Conservation (phyloP, 768 basidiomycete genomes). For the Leccinellum albellum region DNA sequence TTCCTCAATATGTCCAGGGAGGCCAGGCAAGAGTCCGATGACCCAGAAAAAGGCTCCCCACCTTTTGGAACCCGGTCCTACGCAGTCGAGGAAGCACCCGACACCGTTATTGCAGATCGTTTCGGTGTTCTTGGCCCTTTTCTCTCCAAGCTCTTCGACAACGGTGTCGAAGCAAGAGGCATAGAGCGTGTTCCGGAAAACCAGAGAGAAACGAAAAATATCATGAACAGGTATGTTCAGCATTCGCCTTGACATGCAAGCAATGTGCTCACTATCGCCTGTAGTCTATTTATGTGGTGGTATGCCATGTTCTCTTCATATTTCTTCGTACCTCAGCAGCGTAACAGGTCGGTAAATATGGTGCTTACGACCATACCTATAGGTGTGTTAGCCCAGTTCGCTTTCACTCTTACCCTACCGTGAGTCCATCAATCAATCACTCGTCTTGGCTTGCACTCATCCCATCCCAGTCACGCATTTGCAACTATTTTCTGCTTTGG, state of each 20-base stretch:
- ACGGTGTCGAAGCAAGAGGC: slow-evolving; percentile 51
- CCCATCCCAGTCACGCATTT: slow-evolving; percentile 35
- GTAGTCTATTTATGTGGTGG: slow-evolving; percentile 47
- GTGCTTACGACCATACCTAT: slow-evolving; percentile 48
- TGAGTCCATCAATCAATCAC: slow-evolving; percentile 21
- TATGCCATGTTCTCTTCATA: slow-evolving; percentile 6
- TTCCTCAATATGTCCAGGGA: slow-evolving; percentile 6
- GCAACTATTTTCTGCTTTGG: slow-evolving; percentile 46
- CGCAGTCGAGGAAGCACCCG: slow-evolving; percentile 25
- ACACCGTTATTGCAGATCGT: slow-evolving; percentile 25
- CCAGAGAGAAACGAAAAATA: slow-evolving; percentile 41
- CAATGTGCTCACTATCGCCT: neutral
- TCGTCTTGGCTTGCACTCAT: neutral
- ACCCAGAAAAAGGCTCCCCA: slow-evolving; percentile 18
- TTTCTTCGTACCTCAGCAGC: neutral
- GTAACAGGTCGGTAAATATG: slow-evolving; percentile 43
- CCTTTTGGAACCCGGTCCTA: neutral
- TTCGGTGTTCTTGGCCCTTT: slow-evolving; percentile 31
- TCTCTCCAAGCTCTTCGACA: slow-evolving; percentile 39
- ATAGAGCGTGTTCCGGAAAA: slow-evolving; percentile 53
- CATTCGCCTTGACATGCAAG: neutral
- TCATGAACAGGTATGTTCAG: slow-evolving; percentile 32
- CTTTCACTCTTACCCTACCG: slow-evolving; percentile 47
- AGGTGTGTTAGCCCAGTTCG: slow-evolving; percentile 45
- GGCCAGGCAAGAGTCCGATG: neutral